Evolutionary conservation across 345 rosid species (phyloP).

Genomic region (Salix purpurea): DNA sequence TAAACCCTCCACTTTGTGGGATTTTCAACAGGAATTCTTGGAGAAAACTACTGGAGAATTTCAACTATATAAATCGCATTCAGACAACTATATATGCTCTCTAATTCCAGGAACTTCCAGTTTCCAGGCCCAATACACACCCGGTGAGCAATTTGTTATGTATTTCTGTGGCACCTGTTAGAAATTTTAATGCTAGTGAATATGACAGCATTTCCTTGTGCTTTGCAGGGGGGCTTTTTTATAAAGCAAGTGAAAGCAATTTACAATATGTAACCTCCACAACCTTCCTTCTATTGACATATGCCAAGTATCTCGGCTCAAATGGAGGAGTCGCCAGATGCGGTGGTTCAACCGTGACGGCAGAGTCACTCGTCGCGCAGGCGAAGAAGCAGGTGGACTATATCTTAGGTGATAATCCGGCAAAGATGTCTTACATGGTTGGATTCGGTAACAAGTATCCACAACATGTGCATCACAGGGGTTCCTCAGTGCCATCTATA

Average conservation of each 20-base stretch:
- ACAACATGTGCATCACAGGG: slow-evolving; percentile 79
- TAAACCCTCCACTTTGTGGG: background rate
- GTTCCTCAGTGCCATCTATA: slow-evolving; percentile 74
- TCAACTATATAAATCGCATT: slow-evolving; percentile 52
- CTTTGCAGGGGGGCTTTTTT: slow-evolving; percentile 69
- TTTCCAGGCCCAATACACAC: slow-evolving; percentile 63
- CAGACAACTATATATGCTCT: slow-evolving; percentile 70
- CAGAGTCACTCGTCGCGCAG: slow-evolving; percentile 36
- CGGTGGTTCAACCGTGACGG: slow-evolving; percentile 33
- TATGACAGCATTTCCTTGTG: background rate
- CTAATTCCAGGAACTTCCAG: slow-evolving; percentile 52
- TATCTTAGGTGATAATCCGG: slow-evolving; percentile 78
- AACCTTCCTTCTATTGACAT: slow-evolving; percentile 76
- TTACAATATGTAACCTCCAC: slow-evolving; percentile 94
- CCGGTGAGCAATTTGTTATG: slow-evolving; percentile 28
- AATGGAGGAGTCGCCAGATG: slow-evolving; percentile 42
- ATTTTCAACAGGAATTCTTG: slow-evolving; percentile 45
- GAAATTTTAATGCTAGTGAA: background rate
- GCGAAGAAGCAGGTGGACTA: slow-evolving; percentile 83
- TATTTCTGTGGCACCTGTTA: background rate
- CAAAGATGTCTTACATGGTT: slow-evolving; percentile 80
- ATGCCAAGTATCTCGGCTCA: slow-evolving; percentile 63
- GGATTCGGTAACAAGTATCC: slow-evolving; percentile 79
- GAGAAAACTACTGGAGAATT: slow-evolving; percentile 44
- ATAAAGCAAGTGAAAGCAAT: slow-evolving; percentile 90